These are phyloP conservation scores for Bryum argenteum DNA, from an alignment of 225 moss, liverwort and hornwort species.

Conservation along the genomic window DNA sequence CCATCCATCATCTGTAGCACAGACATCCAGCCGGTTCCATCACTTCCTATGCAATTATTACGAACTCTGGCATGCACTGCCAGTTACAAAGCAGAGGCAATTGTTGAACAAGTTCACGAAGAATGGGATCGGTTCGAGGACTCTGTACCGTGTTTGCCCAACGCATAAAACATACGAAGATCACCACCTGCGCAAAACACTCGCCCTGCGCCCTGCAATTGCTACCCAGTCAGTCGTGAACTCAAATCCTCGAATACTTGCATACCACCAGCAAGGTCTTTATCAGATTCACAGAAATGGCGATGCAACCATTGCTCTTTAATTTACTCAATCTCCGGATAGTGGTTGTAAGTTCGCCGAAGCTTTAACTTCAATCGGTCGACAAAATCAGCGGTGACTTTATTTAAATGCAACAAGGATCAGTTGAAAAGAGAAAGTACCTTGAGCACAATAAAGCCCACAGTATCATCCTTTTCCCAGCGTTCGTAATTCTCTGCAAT, in stretches of 20 bases:
- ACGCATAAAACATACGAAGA: constrained; percentile 67
- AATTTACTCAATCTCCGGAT: too few species aligned
- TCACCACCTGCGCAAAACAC: constrained; percentile 97
- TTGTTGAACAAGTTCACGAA: background rate
- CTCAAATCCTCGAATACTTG: too few species aligned
- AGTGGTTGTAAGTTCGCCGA: too few species aligned
- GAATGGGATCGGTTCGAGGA: background rate
- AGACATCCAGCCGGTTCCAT: constrained; percentile 2
- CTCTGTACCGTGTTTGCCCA: constrained; percentile 68
- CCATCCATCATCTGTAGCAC: constrained; percentile 75
- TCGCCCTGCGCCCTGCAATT: constrained; percentile 75
- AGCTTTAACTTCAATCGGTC: too few species aligned
- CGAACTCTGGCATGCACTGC: background rate
- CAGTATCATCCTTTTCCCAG: constrained; percentile 69
- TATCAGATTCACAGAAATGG: too few species aligned
- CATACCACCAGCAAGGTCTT: too few species aligned
- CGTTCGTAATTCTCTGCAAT: constrained; percentile 54
- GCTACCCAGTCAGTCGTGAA: background rate
- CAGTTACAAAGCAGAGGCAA: background rate
- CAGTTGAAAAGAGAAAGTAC: constrained; percentile 25
- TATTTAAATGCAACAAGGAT: too few species aligned
- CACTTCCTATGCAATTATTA: background rate
- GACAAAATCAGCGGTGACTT: too few species aligned
- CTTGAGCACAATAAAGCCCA: constrained; percentile 76
- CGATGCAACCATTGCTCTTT: too few species aligned